Conservation (phyloP, 208 protist species). For the Trichomonas gallinae region DNA sequence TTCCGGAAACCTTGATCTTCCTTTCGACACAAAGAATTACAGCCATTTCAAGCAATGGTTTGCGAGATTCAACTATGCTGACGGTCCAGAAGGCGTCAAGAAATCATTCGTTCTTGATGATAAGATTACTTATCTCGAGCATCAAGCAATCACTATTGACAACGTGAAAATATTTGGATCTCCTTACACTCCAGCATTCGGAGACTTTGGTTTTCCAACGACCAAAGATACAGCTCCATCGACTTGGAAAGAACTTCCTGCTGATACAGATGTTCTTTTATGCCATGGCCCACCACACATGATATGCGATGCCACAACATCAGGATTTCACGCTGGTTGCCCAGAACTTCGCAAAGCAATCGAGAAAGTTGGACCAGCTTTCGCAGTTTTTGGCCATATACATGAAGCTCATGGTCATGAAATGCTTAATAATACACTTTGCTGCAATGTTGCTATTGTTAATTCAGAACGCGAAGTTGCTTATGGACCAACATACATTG, state of each 20-base stretch:
- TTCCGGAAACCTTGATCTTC: neutral
- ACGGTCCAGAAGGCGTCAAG: neutral
- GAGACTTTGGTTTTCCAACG: neutral
- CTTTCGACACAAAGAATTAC: neutral
- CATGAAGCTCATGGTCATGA: neutral
- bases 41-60: neutral
- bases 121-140: constrained; percentile 7
- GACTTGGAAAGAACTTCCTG: neutral
- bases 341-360: neutral
- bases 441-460: neutral
- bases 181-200: neutral
- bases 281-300: neutral
- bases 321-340: neutral
- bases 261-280: neutral
- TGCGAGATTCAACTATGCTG: neutral
- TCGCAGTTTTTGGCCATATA: constrained; percentile 20
- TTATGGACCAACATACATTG: neutral
- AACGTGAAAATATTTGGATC: neutral
- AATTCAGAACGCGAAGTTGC: neutral
- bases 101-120: neutral
- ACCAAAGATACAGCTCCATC: neutral
- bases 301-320: neutral
- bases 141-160: neutral
- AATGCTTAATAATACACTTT: neutral
- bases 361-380: neutral